Conservation (phyloP, 2,329 filamentous ascomycete species). For the Aspergillus arachidicola region DNA sequence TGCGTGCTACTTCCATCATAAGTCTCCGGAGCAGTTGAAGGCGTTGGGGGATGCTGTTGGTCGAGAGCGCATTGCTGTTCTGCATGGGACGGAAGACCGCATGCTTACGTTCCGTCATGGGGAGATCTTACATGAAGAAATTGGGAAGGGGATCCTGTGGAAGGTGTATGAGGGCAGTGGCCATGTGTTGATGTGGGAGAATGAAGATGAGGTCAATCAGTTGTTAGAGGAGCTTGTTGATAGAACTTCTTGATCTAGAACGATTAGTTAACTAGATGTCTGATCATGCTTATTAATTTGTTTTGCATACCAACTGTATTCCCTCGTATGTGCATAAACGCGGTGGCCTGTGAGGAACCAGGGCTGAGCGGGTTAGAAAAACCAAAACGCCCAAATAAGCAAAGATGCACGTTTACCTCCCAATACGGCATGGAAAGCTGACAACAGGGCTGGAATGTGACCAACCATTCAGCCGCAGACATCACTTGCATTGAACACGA, state of each 20-base stretch:
- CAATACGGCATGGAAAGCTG: not conserved
- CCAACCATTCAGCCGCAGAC: not conserved
- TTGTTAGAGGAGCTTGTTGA: conserved; percentile 62
- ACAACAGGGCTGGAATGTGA: not conserved
- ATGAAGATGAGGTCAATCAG: conserved; percentile 67
- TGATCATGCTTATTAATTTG: not conserved
- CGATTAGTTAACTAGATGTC: not conserved
- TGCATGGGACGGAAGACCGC: conserved; percentile 75
- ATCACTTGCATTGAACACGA: not conserved
- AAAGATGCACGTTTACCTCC: not conserved
- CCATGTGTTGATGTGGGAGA: conserved; percentile 75
- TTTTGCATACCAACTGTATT: not conserved
- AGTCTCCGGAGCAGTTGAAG: conserved; percentile 67
- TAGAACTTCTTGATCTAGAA: conserved; percentile 27
- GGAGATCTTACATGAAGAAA: conserved; percentile 64
- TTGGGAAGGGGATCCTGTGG: conserved; percentile 62
- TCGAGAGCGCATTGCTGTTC: conserved; percentile 71
- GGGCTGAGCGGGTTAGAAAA: not conserved
- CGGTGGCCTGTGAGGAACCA: too few relatives aligned
- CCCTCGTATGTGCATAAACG: not conserved
- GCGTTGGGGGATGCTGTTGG: conserved; percentile 70
- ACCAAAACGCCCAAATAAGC: not conserved
- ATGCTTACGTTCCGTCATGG: conserved; percentile 77
- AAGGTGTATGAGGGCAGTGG: conserved; percentile 69
- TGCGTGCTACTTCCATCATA: conserved; percentile 79